Conservation (phyloP, 441 rosid species). For the Aleurites moluccanus region DNA sequence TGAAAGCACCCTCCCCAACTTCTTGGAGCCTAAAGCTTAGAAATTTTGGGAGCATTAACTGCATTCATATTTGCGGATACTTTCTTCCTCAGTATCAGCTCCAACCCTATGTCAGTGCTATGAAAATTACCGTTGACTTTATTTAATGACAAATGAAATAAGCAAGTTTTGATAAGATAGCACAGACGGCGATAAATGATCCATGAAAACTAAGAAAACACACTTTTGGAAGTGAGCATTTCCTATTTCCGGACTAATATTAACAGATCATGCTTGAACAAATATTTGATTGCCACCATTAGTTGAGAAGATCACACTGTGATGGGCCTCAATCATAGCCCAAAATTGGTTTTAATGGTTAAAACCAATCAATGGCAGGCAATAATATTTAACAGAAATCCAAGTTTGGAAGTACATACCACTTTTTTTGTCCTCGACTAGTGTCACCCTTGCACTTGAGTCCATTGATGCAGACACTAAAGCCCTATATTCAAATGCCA, state of each 20-base stretch:
- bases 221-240: neutral
- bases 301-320: neutral
- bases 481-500: slow-evolving; percentile 51
- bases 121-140: neutral
- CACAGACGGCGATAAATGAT: too few species aligned
- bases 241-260: too few species aligned
- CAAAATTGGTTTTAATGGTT: neutral
- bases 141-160: neutral
- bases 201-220: too few species aligned
- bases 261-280: too few species aligned
- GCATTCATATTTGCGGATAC: neutral
- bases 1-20: neutral
- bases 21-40: neutral
- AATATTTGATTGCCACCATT: too few species aligned
- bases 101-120: neutral
- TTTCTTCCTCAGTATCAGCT: neutral
- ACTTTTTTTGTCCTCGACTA: slow-evolving; percentile 43
- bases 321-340: neutral
- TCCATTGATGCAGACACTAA: slow-evolving; percentile 85
- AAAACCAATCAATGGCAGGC: neutral
- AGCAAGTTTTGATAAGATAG: too few species aligned
- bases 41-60: neutral
- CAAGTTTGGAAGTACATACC: slow-evolving; percentile 30
- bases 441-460: slow-evolving; percentile 84
- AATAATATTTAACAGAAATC: neutral